A percentile compares a stretch with the other conserved stretches of the same genome.
phyloP scores from a whole-genome alignment of 176 grass and related monocot genomes.

The Zoysia pacifica region DNA sequence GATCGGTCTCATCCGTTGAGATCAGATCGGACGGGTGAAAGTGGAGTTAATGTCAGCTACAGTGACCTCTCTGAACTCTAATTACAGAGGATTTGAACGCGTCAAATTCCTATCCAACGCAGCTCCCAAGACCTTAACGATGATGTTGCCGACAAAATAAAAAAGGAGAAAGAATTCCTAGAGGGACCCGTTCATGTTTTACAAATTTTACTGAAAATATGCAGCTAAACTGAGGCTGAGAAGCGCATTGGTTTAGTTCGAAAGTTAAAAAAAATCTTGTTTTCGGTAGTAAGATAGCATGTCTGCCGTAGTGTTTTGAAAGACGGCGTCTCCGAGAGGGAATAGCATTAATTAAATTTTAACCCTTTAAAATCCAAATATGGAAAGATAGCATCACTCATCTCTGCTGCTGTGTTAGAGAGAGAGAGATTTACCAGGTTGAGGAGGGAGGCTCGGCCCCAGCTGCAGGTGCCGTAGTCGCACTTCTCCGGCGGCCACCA shows the following conservation, averaged over 20 bases:
- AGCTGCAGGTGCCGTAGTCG: slow-evolving; percentile 82
- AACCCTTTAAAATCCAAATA: neutral
- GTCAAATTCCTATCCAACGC: slow-evolving; percentile 22
- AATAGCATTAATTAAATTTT: neutral
- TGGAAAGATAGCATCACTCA: neutral
- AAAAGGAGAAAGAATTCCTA: neutral
- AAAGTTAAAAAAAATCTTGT: neutral
- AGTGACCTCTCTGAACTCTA: too few species aligned
- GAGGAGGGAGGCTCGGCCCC: slow-evolving; percentile 69
- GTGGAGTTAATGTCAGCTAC: too few species aligned
- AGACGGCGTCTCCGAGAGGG: neutral
- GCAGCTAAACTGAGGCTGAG: neutral
- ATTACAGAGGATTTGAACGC: too few species aligned
- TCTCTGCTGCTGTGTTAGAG: neutral
- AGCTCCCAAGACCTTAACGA: slow-evolving; percentile 5
- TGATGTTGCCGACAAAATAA: slow-evolving; percentile 20
- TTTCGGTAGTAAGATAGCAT: neutral
- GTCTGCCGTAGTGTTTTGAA: neutral
- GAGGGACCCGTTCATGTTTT: neutral
- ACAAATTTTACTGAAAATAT: neutral
- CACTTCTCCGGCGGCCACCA: slow-evolving; percentile 95
- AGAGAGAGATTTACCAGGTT: slow-evolving; percentile 49
- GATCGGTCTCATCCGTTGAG: too few species aligned
- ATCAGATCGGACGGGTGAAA: too few species aligned
- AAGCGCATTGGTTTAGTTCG: neutral